Conservation (phyloP, 192 early-diverging fungal species). For the Umbelopsis sp. region DNA sequence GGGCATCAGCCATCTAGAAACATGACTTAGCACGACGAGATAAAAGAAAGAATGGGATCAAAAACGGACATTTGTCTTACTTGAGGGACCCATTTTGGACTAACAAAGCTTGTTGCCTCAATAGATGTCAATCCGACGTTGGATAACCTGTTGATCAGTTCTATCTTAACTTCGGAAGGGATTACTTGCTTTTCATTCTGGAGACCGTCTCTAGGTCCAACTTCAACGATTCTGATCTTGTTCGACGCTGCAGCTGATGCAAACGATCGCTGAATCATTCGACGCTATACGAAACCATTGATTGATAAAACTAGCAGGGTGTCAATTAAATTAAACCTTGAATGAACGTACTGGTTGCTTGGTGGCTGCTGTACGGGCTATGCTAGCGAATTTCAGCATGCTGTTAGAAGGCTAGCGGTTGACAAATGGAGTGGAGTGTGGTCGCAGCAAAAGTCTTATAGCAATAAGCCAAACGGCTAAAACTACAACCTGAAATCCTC, state of each 20-base stretch:
- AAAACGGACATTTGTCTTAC: constrained; percentile 31
- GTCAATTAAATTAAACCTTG: background rate
- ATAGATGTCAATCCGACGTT: constrained; percentile 80
- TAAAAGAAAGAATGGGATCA: background rate
- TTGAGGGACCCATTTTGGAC: constrained; percentile 95
- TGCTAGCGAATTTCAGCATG: background rate
- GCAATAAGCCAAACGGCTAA: background rate
- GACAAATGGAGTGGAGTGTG: background rate
- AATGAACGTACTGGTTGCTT: background rate
- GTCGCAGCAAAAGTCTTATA: no score
- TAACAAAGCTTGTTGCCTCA: constrained; percentile 94
- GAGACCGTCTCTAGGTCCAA: constrained; percentile 94
- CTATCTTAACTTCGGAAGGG: constrained; percentile 79
- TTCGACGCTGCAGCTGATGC: constrained; percentile 16
- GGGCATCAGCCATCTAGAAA: constrained; percentile 83
- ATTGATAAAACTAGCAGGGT: no score
- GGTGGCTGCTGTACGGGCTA: background rate
- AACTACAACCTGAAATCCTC: background rate
- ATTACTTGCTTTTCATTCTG: constrained; percentile 92
- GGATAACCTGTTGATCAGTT: constrained; percentile 83
- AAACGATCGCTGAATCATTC: background rate
- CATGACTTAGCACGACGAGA: background rate
- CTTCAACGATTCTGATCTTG: constrained; percentile 90
- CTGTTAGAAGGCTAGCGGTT: background rate
- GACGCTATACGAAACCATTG: background rate